Evolutionary conservation across 73 alveolate species (phyloP), one percentile per base, ranked within the genome.

Genomic region (Strombidium stylifer): DNA sequence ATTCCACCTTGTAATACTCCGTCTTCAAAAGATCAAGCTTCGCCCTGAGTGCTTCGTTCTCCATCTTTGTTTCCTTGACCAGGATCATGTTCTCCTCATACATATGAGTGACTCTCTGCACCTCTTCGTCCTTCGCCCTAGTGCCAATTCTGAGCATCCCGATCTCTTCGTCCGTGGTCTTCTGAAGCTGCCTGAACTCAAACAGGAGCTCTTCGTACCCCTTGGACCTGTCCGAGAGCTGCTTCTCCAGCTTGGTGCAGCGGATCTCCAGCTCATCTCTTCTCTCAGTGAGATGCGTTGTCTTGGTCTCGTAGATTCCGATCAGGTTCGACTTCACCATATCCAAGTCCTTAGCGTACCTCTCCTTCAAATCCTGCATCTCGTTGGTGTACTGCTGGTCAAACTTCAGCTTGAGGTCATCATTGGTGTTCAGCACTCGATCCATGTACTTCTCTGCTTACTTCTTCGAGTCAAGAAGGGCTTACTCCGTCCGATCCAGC

Each of bases 81-180:
- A 75, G 64, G 3, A 69, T 46, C 52, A 91, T 27, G 25, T 90
- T 87, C 25, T 91, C 96, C 52, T 91, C 98, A 87, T 91, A 91
- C 3, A 82, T 51, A 70, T 82, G 79, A n/a, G 73, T 57, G 24
- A 89, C 49, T 52, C 96, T 69, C 23, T 82, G 86, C 4, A 71
- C 50, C 16, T 91, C 94, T 37, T 91, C 98, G 1, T 78, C 37
- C 61, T 79, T 86, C 12, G 82, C 36, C 31, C 87, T 66, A 1
- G 65, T 49, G 18, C 77, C 61, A 21, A 86, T 57, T 67, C 86
- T 91, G 19, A 70, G 44, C 39, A 82, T 92, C 24, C 88, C 85
- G 21, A 86, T 59, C 44, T 86, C 92, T 28, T 84, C 90, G 49
- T 86, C 98, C 0, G 73, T 53, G 27, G 56, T 64, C 45, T 84